Conservation (phyloP, 257 asterid species). For the Anisodus tanguticus region DNA sequence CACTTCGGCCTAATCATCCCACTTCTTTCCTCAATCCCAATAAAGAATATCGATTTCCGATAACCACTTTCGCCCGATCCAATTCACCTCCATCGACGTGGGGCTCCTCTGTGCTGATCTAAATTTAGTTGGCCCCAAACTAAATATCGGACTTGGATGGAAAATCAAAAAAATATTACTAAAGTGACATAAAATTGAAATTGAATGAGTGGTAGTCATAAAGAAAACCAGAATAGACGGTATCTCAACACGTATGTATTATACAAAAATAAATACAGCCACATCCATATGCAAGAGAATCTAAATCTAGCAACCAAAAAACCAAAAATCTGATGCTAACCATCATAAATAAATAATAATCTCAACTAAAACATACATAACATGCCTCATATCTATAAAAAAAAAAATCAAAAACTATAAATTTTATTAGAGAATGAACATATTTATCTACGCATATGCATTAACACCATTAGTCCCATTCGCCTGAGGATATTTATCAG, state of each 20-base stretch:
- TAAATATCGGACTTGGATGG: too few relatives aligned
- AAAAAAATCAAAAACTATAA: background rate
- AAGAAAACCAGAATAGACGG: background rate
- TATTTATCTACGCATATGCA: constrained; percentile 10
- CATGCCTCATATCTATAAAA: constrained; percentile 15
- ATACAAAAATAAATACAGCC: constrained; percentile 14
- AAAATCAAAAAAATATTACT: too few relatives aligned
- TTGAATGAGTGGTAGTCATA: background rate
- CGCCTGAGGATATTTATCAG: background rate
- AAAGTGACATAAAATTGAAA: background rate
- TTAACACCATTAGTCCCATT: constrained; percentile 4
- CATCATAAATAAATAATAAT: background rate
- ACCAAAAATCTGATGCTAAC: constrained; percentile 13
- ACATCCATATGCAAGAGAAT: constrained; percentile 15
- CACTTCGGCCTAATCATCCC: too few relatives aligned
- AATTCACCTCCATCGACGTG: too few relatives aligned
- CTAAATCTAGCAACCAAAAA: constrained; percentile 8
- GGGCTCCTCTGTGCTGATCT: too few relatives aligned
- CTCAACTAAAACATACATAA: constrained; percentile 12
- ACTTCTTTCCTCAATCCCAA: too few relatives aligned
- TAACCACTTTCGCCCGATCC: too few relatives aligned
- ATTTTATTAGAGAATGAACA: background rate
- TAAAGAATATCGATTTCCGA: too few relatives aligned
- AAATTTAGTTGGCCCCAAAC: too few relatives aligned
- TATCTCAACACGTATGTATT: background rate